phyloP scores from a whole-genome alignment of 305 asterid genomes.

The Fraxinus paxiana region DNA sequence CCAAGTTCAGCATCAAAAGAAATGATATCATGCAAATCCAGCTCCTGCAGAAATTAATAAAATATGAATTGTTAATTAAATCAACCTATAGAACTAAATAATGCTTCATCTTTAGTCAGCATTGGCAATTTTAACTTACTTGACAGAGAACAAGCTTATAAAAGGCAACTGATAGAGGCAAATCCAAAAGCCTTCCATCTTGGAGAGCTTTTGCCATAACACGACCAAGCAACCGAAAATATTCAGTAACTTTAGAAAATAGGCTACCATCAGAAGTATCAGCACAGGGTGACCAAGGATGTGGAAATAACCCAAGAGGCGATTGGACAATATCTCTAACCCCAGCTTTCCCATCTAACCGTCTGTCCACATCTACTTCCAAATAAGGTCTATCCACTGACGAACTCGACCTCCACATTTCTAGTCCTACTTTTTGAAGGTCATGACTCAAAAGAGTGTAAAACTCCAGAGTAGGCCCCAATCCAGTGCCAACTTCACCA shows the following conservation, averaged over 20 bases:
- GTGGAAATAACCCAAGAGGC: constrained; percentile 95
- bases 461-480: constrained; percentile 97
- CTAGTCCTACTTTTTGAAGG: constrained; percentile 76
- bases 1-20: constrained; percentile 82
- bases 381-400: constrained; percentile 28
- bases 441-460: constrained; percentile 94
- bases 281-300: constrained; percentile 74
- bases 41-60: constrained; percentile 52
- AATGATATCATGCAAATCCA: constrained; percentile 81
- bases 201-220: constrained; percentile 98
- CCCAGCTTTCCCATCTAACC: constrained; percentile 23
- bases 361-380: constrained; percentile 53
- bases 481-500: constrained; percentile 98
- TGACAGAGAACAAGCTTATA: constrained; percentile 81
- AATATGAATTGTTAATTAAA: constrained; percentile 8
- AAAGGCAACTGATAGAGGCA: constrained; percentile 84
- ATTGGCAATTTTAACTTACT: constrained; percentile 36
- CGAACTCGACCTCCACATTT: constrained; percentile 79
- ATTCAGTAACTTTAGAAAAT: constrained; percentile 60
- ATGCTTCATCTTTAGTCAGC: background rate
- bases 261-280: constrained; percentile 63
- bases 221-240: constrained; percentile 82
- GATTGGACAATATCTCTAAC: constrained; percentile 55
- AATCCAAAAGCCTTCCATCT: constrained; percentile 94
- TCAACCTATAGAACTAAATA: constrained; percentile 3